phyloP scores from a whole-genome alignment of 2,329 filamentous ascomycete species.

The Cladophialophora bantiana region DNA sequence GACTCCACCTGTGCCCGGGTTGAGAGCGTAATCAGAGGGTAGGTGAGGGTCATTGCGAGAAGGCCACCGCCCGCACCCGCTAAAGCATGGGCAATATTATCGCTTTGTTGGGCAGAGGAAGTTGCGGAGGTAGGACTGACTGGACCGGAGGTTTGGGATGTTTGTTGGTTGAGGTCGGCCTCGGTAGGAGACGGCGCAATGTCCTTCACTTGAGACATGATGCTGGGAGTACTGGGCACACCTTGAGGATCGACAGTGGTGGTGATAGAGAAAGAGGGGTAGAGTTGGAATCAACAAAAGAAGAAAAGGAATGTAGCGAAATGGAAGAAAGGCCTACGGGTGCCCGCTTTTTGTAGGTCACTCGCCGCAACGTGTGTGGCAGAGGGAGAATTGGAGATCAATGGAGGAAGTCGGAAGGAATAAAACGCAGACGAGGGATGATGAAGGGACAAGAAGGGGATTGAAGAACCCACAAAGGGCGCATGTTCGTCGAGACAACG shows the following conservation, averaged over 20 bases:
- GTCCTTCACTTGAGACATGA: constrained; percentile 35
- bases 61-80: constrained; percentile 93
- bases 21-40: constrained; percentile 95
- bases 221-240: background rate
- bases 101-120: constrained; percentile 78
- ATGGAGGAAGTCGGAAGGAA: constrained; percentile 26
- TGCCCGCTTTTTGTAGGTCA: constrained; percentile 28
- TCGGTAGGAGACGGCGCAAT: constrained; percentile 31
- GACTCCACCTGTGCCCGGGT: constrained; percentile 98
- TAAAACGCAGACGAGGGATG: background rate
- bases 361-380: constrained; percentile 21
- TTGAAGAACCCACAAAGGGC: too few relatives aligned
- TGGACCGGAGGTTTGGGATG: constrained; percentile 27
- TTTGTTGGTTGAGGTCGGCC: constrained; percentile 28
- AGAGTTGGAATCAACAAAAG: background rate
- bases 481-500: constrained; percentile 4
- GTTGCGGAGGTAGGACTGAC: constrained; percentile 55
- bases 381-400: constrained; percentile 18
- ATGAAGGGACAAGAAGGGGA: background rate
- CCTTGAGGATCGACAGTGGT: background rate
- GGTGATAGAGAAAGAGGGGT: background rate
- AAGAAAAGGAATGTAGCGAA: constrained; percentile 3
- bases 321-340: constrained; percentile 17
- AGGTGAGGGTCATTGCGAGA: constrained; percentile 94
- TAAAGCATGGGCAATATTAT: constrained; percentile 95